Conservation (phyloP, 2,329 filamentous ascomycete genomes). For the Chrysoporthe puriensis region DNA sequence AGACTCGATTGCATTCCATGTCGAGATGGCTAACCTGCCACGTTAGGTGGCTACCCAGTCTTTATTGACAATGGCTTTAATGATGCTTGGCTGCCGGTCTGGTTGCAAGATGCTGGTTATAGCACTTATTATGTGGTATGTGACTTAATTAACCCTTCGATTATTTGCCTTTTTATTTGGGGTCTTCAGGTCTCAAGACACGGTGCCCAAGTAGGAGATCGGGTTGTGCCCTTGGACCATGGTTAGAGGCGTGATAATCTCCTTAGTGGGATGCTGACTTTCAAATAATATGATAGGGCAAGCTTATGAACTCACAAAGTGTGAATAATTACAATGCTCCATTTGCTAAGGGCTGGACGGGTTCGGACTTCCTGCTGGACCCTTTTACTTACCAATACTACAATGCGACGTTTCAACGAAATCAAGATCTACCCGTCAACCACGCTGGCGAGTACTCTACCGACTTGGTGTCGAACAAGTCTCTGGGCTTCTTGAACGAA, state of each 20-base stretch:
- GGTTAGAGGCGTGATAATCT: not conserved
- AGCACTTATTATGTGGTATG: conserved; percentile 66
- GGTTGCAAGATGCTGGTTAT: conserved; percentile 70
- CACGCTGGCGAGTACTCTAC: conserved; percentile 11
- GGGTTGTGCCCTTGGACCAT: too few species aligned
- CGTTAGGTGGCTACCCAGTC: conserved; percentile 64
- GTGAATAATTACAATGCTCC: conserved; percentile 8
- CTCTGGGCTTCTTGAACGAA: conserved; percentile 7
- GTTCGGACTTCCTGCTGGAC: conserved; percentile 6
- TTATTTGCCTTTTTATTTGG: too few species aligned
- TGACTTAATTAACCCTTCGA: not conserved
- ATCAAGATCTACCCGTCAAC: conserved; percentile 3
- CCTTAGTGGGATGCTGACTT: too few species aligned
- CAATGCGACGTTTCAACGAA: conserved; percentile 6
- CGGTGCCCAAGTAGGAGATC: too few species aligned
- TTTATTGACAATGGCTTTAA: conserved; percentile 68
- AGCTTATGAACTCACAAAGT: conserved; percentile 4
- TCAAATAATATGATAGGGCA: not conserved
- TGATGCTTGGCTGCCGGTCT: conserved; percentile 68
- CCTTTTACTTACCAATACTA: conserved; percentile 11
- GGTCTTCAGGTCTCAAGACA: too few species aligned
- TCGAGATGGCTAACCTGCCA: not conserved
- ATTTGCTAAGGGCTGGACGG: conserved; percentile 7
- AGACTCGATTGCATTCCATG: not conserved
- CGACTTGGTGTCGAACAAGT: conserved; percentile 4